phyloP scores from a whole-genome alignment of 2,329 filamentous ascomycete genomes.

The Epichloe aotearoae region DNA sequence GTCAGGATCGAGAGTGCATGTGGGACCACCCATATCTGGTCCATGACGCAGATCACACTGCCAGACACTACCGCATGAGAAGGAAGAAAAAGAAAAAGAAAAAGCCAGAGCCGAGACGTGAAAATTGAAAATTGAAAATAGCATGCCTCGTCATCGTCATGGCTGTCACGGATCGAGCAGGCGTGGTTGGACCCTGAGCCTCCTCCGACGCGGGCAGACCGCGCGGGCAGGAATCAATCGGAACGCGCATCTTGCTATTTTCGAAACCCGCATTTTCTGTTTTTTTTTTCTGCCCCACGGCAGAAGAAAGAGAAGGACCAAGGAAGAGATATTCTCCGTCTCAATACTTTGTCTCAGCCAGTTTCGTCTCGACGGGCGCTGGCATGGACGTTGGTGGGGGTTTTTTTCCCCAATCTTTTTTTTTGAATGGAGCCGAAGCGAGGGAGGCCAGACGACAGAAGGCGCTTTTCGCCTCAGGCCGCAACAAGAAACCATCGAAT shows the following conservation, averaged over 20 bases:
- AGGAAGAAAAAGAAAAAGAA: no score
- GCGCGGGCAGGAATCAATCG: not conserved
- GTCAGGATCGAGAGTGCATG: not conserved
- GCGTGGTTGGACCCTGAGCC: not conserved
- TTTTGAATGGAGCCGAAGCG: not conserved
- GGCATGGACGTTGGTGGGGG: not conserved
- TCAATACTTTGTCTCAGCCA: constrained; percentile 2
- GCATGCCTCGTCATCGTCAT: not conserved
- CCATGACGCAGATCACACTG: not conserved
- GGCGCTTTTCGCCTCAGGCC: not conserved
- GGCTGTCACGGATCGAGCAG: not conserved
- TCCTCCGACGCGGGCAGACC: not conserved
- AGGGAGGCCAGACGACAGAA: not conserved
- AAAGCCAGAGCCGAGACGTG: no score
- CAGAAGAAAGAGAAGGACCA: not conserved
- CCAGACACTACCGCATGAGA: not conserved
- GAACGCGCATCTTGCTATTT: not conserved
- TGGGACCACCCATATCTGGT: no score
- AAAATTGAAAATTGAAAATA: not conserved
- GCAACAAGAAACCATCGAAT: not conserved
- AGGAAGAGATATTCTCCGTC: not conserved
- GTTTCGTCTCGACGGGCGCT: not conserved
- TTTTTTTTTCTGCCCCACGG: no score
- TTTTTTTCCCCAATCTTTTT: no score
- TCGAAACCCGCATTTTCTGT: not conserved